Evolutionary conservation across 2,329 filamentous ascomycete genomes (phyloP).

Genomic region (Penicillium sp.): DNA sequence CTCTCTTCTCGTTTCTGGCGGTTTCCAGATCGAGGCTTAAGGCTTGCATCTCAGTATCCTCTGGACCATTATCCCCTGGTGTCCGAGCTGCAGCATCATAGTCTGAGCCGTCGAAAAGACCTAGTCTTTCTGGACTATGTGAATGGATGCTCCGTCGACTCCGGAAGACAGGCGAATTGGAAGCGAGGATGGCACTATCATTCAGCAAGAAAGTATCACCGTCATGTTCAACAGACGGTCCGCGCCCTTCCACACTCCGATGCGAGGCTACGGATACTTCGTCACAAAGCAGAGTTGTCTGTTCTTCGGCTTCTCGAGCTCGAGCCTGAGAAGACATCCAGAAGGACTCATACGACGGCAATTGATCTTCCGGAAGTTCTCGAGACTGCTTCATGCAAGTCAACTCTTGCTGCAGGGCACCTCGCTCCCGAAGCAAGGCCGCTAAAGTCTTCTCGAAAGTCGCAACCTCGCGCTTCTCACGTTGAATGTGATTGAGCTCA

Average conservation of each 20-base stretch:
- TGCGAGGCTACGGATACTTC: conserved; percentile 18
- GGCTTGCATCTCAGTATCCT: conserved; percentile 26
- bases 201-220: conserved; percentile 30
- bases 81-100: conserved; percentile 21
- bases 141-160: conserved; percentile 6
- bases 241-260: not conserved
- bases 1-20: conserved; percentile 40
- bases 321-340: conserved; percentile 18
- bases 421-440: conserved; percentile 27
- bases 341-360: conserved; percentile 14
- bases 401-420: conserved; percentile 30
- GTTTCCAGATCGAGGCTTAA: conserved; percentile 41
- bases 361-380: conserved; percentile 3
- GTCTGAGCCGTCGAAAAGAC: conserved; percentile 12
- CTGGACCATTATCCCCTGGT: conserved; percentile 10
- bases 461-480: conserved; percentile 36
- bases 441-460: conserved; percentile 28
- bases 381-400: conserved; percentile 16
- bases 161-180: conserved; percentile 34
- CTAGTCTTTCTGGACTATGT: conserved; percentile 19
- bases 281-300: conserved; percentile 20
- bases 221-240: conserved; percentile 7
- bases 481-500: conserved; percentile 46
- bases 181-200: conserved; percentile 32
- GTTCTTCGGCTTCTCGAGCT: conserved; percentile 20